Conservation (phyloP, 2,329 filamentous ascomycete genomes). For the Calonectria fujianensis region DNA sequence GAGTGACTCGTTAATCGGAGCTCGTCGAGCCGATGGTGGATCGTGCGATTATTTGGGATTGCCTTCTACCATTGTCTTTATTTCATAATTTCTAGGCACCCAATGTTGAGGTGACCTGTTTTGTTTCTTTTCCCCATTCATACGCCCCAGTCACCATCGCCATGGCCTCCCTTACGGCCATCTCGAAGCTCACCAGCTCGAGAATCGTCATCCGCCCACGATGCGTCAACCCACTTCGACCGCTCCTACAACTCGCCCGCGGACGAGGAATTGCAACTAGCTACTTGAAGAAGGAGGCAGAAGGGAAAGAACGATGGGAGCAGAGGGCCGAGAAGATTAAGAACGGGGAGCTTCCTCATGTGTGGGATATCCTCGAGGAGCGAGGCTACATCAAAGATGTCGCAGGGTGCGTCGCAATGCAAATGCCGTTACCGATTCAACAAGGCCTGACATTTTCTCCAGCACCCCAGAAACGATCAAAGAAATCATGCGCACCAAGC, state of each 20-base stretch:
- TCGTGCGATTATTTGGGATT: slow-evolving; percentile 37
- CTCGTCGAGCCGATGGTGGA: slow-evolving; percentile 27
- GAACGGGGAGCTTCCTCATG: slow-evolving; percentile 69
- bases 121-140: neutral
- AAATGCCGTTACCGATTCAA: slow-evolving; percentile 12
- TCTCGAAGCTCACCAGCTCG: slow-evolving; percentile 52
- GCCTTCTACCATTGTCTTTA: slow-evolving; percentile 5
- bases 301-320: slow-evolving; percentile 69
- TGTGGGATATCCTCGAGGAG: slow-evolving; percentile 81
- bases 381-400: slow-evolving; percentile 84
- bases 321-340: slow-evolving; percentile 67
- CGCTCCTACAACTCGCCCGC: slow-evolving; percentile 51
- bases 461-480: slow-evolving; percentile 73
- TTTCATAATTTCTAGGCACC: neutral
- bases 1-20: slow-evolving; percentile 10
- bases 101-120: slow-evolving; percentile 30
- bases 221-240: slow-evolving; percentile 50
- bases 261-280: slow-evolving; percentile 63
- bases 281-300: slow-evolving; percentile 65
- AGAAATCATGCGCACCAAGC: slow-evolving; percentile 77
- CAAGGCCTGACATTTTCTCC: slow-evolving; percentile 24
- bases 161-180: slow-evolving; percentile 56
- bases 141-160: slow-evolving; percentile 16
- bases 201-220: slow-evolving; percentile 51
- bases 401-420: slow-evolving; percentile 75